phyloP scores from a whole-genome alignment of 371 early-diverging fungal species.

The Mortierella sp. region DNA sequence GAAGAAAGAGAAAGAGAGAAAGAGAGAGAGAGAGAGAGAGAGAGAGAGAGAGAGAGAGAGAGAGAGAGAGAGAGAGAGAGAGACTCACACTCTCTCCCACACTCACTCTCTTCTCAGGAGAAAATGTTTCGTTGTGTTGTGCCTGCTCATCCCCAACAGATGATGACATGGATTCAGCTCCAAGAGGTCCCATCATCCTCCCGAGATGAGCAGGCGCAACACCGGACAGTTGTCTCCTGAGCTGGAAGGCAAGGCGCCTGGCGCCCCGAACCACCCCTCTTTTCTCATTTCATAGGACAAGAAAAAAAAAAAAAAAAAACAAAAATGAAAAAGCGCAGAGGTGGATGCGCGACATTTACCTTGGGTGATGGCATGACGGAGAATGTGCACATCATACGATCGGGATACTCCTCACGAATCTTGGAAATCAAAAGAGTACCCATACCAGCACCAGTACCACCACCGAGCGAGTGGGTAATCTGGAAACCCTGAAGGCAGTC shows the following conservation, averaged over 20 bases:
- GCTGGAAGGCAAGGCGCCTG: no score
- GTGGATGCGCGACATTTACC: conserved; percentile 47
- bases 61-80: background rate
- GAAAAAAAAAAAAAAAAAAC: background rate
- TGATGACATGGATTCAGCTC: no score
- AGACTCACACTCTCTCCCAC: no score
- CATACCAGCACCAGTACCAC: conserved; percentile 94
- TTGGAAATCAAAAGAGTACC: conserved; percentile 88
- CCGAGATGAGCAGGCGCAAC: no score
- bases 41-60: background rate
- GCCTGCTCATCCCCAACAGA: no score
- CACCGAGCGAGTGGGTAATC: conserved; percentile 92
- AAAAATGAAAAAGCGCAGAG: background rate
- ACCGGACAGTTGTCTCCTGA: no score
- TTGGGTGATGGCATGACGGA: conserved; percentile 90
- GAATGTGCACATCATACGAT: conserved; percentile 95
- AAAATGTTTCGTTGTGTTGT: background rate
- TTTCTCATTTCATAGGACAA: no score
- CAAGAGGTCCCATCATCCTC: no score
- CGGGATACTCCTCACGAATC: conserved; percentile 94
- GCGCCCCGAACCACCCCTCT: no score
- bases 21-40: background rate
- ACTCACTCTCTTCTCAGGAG: conserved; percentile 3
- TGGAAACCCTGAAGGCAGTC: conserved; percentile 95
- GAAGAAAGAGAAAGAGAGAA: background rate